Evolutionary conservation across 108 stramenopile species (phyloP).

Genomic region (Mediolabrus comicus): DNA sequence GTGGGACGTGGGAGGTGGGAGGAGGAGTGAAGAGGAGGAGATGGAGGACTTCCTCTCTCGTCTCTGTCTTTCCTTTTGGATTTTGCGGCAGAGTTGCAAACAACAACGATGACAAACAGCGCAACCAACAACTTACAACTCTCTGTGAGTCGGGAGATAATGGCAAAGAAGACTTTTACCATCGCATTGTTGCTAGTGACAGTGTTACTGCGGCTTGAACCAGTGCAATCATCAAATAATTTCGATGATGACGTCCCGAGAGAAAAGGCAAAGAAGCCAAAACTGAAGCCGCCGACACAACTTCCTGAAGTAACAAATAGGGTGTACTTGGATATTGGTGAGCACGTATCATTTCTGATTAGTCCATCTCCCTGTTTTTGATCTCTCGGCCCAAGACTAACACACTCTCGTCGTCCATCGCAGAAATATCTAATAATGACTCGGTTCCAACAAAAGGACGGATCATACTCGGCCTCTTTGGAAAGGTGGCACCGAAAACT

Average conservation of each 20-base stretch:
- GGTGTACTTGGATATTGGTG: slow-evolving; percentile 72
- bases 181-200: not conserved
- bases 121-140: too few species aligned
- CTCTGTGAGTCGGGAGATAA: too few species aligned
- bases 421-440: slow-evolving; percentile 39
- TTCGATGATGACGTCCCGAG: slow-evolving; percentile 49
- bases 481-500: slow-evolving; percentile 85
- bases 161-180: not conserved
- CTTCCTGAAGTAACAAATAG: slow-evolving; percentile 76
- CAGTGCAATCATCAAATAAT: not conserved
- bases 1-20: too few species aligned
- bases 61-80: too few species aligned
- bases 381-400: too few species aligned
- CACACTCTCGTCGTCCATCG: too few species aligned
- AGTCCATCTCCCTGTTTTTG: too few species aligned
- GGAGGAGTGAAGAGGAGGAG: too few species aligned
- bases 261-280: slow-evolving; percentile 68
- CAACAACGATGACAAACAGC: too few species aligned
- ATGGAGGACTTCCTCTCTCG: too few species aligned
- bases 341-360: slow-evolving; percentile 12
- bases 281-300: slow-evolving; percentile 75
- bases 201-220: not conserved
- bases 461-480: slow-evolving; percentile 90
- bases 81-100: too few species aligned
- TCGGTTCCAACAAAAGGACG: slow-evolving; percentile 46